Percentiles rank a stretch among this genome's conserved stretches.
Conservation (phyloP, 495 filamentous ascomycete species). For the Physcia stellaris region DNA sequence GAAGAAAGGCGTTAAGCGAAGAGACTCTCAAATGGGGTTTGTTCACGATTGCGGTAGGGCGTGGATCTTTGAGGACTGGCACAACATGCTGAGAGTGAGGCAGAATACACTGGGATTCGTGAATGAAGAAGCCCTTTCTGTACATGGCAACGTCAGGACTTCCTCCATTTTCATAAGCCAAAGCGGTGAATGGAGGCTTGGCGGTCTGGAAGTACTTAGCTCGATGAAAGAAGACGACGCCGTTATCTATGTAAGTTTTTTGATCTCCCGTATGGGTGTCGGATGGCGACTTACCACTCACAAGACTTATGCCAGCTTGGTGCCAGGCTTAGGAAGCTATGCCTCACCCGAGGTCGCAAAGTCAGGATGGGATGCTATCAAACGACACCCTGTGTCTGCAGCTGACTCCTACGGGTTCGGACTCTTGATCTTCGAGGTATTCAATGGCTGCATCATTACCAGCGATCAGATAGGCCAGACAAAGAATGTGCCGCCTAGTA, state of each 20-base stretch:
- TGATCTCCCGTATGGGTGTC: neutral
- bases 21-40: constrained; percentile 96
- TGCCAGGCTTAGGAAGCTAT: constrained; percentile 71
- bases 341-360: constrained; percentile 76
- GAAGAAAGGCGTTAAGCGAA: constrained; percentile 64
- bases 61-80: neutral
- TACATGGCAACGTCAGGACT: constrained; percentile 74
- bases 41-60: constrained; percentile 63
- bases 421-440: constrained; percentile 74
- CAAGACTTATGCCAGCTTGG: constrained; percentile 71
- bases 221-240: constrained; percentile 92
- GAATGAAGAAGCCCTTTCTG: constrained; percentile 79
- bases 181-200: constrained; percentile 95
- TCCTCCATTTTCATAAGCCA: constrained; percentile 84
- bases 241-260: constrained; percentile 65
- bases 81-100: neutral
- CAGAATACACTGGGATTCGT: constrained; percentile 90
- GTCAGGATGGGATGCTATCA: constrained; percentile 76
- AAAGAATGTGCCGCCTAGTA: constrained; percentile 71
- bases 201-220: constrained; percentile 84
- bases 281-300: neutral
- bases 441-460: constrained; percentile 65
- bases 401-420: constrained; percentile 82
- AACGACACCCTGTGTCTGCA: constrained; percentile 65
- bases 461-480: constrained; percentile 68